Percentiles rank a stretch among this genome's conserved stretches.
Evolutionary conservation across 2,329 filamentous ascomycete species (phyloP).

Genomic region (Trichocomaceae sp.): DNA sequence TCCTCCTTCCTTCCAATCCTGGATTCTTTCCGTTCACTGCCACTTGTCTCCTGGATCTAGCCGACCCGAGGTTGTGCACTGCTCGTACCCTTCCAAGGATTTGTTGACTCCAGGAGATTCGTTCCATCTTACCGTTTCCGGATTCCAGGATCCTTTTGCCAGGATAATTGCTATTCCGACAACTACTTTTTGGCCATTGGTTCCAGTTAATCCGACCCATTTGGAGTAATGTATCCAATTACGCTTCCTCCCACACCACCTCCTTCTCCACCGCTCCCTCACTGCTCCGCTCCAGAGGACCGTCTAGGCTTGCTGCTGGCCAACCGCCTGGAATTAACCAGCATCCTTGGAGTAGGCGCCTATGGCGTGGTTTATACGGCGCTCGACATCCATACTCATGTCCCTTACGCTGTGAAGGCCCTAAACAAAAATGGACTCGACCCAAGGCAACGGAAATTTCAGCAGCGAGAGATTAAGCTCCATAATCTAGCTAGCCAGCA

Average conservation of each 20-base stretch:
- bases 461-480: constrained; percentile 84
- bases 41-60: neutral
- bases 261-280: constrained; percentile 36
- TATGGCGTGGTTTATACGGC: constrained; percentile 96
- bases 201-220: constrained; percentile 4
- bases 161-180: constrained; percentile 11
- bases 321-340: constrained; percentile 72
- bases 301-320: constrained; percentile 78
- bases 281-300: constrained; percentile 67
- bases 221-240: constrained; percentile 34
- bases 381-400: constrained; percentile 71
- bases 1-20: constrained; percentile 4
- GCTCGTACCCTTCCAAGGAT: constrained; percentile 6
- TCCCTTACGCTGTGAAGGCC: constrained; percentile 90
- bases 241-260: constrained; percentile 44
- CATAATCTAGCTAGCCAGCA: constrained; percentile 86
- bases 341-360: constrained; percentile 84
- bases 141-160: constrained; percentile 2
- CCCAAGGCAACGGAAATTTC: constrained; percentile 77
- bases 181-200: neutral
- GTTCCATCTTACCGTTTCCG: neutral
- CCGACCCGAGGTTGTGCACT: neutral
- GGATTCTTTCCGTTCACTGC: constrained; percentile 9
- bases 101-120: constrained; percentile 1
- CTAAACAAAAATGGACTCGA: constrained; percentile 92